Base-by-base conservation (phyloP, 2,329 filamentous ascomycete species). In the Colletotrichum siamense region DNA sequence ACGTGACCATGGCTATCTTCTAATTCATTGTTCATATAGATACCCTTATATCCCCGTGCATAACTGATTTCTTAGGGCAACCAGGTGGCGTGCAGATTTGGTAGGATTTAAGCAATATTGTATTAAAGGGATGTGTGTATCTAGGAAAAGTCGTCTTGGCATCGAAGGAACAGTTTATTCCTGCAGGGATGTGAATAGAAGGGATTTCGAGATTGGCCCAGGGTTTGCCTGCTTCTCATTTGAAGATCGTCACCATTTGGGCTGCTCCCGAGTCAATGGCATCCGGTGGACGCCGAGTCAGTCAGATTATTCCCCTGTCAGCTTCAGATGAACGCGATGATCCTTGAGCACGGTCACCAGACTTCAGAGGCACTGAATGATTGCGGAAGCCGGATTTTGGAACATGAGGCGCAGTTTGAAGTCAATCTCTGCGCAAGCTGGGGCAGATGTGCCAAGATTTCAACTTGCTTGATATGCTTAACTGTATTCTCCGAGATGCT, bases 151-250 rank as follows among this genome's bases (percentile, higher is more conserved):
- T 49, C 18, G 39, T 49, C 0, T 1, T 12, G 39, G 18, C 9
- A n/a, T n/a, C 18, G 39, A 49, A 49, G 0, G 18, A 12, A 49
- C 18, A 12, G 9, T 0, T n/a, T 0, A n/a, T 0, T n/a, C 18
- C 18, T 49, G 18, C 39, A 49, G 39, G 18, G 39, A 49, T 49
- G 18, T 0, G 10, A 49, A 12, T 10, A 1, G 39, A 49, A 2
- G 18, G 39, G 18, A 49, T 22, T 49, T 49, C 18, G 1, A n/a
- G 39, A n/a, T n/a, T 1, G 39, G 18, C 39, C 39, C 18, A 18
- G 39, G 39, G 39, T n/a, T 49, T 49, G 18, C 39, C 18, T 49
- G 39, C 39, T 49, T 49, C 39, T 49, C 18, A 49, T 49, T 0
- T 49, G 18, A 49, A 49, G 39, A 22, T 49, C 39, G 39, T 1